These are phyloP conservation scores for Aphanomyces cochlioides DNA, from an alignment of 352 stramenopile genomes.

Conservation along the genomic window DNA sequence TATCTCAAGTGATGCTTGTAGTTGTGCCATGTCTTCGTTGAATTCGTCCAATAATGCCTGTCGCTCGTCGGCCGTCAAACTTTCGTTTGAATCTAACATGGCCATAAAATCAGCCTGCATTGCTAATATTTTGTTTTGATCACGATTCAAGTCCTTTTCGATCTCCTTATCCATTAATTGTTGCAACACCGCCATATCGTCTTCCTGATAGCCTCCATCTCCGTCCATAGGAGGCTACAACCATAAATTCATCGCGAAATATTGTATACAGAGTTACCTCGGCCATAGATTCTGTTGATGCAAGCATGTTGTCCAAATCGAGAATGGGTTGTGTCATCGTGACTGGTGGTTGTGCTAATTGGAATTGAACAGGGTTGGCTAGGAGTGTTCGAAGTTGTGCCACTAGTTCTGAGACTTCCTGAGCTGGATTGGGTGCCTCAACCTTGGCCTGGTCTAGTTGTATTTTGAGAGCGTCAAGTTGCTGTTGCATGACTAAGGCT, in stretches of 20 bases:
- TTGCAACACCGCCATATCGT: conserved; percentile 7
- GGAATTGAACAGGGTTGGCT: conserved; percentile 13
- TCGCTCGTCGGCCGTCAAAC: conserved; percentile 47
- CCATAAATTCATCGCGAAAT: neutral
- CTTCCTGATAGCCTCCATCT: conserved; percentile 5
- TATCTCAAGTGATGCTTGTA: conserved; percentile 47
- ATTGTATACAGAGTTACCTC: conserved; percentile 2
- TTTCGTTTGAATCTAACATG: conserved; percentile 40
- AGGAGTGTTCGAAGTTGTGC: conserved; percentile 21
- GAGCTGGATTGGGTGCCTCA: neutral
- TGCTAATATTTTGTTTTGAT: conserved; percentile 18
- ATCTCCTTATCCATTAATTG: conserved; percentile 31
- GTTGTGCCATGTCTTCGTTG: conserved; percentile 41
- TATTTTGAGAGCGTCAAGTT: neutral
- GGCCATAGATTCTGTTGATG: conserved; percentile 1
- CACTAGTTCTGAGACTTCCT: conserved; percentile 21
- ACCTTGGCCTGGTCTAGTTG: neutral
- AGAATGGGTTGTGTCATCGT: neutral
- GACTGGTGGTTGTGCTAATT: neutral
- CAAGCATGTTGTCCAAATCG: conserved; percentile 21
- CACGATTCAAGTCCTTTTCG: neutral
- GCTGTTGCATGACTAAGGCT: neutral
- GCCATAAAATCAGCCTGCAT: conserved; percentile 44
- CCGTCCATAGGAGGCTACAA: neutral
- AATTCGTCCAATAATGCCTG: conserved; percentile 54